A percentile compares a stretch with the other conserved stretches of the same genome.
Conservation (phyloP, 2,329 filamentous ascomycete species). For the Aspergillus sclerotialis region DNA sequence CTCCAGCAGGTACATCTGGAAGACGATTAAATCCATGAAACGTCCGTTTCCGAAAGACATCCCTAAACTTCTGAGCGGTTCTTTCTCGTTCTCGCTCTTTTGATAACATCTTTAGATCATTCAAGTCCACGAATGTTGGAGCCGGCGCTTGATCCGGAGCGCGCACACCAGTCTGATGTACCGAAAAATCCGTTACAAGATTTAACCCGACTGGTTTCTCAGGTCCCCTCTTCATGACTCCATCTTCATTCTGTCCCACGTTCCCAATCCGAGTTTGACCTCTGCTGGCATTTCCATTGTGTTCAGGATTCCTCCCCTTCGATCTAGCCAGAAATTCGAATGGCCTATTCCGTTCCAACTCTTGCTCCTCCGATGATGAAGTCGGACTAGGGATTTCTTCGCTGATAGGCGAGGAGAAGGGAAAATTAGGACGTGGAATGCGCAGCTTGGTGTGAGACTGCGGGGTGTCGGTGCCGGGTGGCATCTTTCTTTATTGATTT, state of each 20-base stretch:
- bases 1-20: constrained; percentile 9
- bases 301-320: too few species aligned
- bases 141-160: constrained; percentile 4
- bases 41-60: constrained; percentile 14
- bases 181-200: constrained; percentile 36
- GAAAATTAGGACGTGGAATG: constrained; percentile 30
- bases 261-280: too few species aligned
- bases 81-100: constrained; percentile 26
- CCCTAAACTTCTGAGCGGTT: constrained; percentile 15
- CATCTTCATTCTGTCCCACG: too few species aligned
- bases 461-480: constrained; percentile 14
- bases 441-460: constrained; percentile 22
- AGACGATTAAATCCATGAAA: constrained; percentile 14
- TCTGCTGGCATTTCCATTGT: too few species aligned
- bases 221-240: constrained; percentile 13
- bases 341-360: constrained; percentile 19
- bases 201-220: constrained; percentile 33
- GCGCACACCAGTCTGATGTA: constrained; percentile 8
- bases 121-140: constrained; percentile 27
- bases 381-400: constrained; percentile 35
- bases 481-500: constrained; percentile 11
- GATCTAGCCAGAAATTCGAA: constrained; percentile 26
- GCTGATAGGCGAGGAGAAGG: constrained; percentile 37
- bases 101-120: constrained; percentile 30
- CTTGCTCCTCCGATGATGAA: constrained; percentile 23